phyloP scores from a whole-genome alignment of 495 filamentous ascomycete species.

The Penicillium paxilli region DNA sequence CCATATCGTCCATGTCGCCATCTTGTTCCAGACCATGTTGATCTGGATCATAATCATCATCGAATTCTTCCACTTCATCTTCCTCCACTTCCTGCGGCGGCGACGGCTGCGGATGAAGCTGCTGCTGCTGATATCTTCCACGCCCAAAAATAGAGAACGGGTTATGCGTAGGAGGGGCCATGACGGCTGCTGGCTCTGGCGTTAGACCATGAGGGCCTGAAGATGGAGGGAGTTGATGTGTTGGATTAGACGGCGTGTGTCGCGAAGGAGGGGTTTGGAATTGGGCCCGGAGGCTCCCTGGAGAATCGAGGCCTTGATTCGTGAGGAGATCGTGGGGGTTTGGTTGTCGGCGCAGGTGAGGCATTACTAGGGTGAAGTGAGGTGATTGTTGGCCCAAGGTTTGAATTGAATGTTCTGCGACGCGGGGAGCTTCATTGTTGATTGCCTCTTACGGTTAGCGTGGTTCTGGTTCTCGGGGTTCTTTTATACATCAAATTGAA shows the following conservation, averaged over 20 bases:
- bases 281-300: conserved; percentile 24
- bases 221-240: conserved; percentile 34
- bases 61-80: conserved; percentile 15
- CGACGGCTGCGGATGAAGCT: conserved; percentile 13
- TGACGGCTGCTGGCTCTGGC: conserved; percentile 19
- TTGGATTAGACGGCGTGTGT: conserved; percentile 30
- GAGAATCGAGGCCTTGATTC: conserved; percentile 9
- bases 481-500: background rate
- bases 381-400: background rate
- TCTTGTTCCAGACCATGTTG: conserved; percentile 7
- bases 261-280: conserved; percentile 41
- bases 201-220: conserved; percentile 26
- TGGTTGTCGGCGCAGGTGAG: conserved; percentile 26
- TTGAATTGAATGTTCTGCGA: conserved; percentile 14
- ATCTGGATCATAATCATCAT: conserved; percentile 16
- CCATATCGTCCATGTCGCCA: conserved; percentile 12
- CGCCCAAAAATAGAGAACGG: conserved; percentile 38
- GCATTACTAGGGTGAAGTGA: conserved; percentile 18
- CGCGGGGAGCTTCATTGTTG: conserved; percentile 9
- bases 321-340: conserved; percentile 13
- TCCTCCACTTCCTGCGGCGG: conserved; percentile 13
- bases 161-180: conserved; percentile 24
- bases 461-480: background rate
- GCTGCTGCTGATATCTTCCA: conserved; percentile 17
- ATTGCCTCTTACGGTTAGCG: conserved; percentile 19